These are phyloP conservation scores for Heracleum sosnowskyi DNA, from an alignment of 129 eudicot species.

Conservation along the genomic window DNA sequence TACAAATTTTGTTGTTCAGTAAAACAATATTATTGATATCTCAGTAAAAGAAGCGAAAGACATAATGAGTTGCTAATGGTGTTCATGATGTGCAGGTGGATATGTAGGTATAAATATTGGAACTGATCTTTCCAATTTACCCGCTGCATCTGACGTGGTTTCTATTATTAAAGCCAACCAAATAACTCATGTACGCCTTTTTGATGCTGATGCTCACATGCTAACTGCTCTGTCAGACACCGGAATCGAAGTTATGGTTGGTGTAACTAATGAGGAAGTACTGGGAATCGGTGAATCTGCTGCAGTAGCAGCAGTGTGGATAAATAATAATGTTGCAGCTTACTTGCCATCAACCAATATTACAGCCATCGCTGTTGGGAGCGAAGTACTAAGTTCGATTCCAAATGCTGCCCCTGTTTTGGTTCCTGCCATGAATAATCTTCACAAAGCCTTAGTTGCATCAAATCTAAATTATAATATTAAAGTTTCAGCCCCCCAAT, in stretches of 20 bases:
- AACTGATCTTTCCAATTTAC: constrained; percentile 56
- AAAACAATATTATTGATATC: not conserved
- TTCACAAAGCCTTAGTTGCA: constrained; percentile 71
- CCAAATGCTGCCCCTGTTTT: constrained; percentile 67
- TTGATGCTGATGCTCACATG: constrained; percentile 62
- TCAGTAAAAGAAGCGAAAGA: not conserved
- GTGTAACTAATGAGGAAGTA: constrained; percentile 71
- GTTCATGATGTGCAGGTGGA: constrained; percentile 42
- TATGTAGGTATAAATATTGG: constrained; percentile 71
- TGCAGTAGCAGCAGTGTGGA: constrained; percentile 65
- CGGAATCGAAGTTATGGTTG: constrained; percentile 59
- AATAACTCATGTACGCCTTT: constrained; percentile 72
- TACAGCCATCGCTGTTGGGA: constrained; percentile 74
- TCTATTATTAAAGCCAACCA: constrained; percentile 52
- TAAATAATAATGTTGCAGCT: constrained; percentile 67
- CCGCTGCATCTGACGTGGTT: constrained; percentile 56
- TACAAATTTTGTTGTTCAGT: not conserved
- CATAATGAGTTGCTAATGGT: not conserved
- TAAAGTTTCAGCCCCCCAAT: constrained; percentile 63
- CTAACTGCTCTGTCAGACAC: constrained; percentile 73
- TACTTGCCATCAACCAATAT: constrained; percentile 74
- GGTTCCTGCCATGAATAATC: constrained; percentile 62
- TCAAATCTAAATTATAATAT: constrained; percentile 55
- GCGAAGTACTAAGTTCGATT: constrained; percentile 58
- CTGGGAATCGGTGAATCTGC: constrained; percentile 60